phyloP scores from a whole-genome alignment of 257 asterid genomes.

The Forsythia viridissima region DNA sequence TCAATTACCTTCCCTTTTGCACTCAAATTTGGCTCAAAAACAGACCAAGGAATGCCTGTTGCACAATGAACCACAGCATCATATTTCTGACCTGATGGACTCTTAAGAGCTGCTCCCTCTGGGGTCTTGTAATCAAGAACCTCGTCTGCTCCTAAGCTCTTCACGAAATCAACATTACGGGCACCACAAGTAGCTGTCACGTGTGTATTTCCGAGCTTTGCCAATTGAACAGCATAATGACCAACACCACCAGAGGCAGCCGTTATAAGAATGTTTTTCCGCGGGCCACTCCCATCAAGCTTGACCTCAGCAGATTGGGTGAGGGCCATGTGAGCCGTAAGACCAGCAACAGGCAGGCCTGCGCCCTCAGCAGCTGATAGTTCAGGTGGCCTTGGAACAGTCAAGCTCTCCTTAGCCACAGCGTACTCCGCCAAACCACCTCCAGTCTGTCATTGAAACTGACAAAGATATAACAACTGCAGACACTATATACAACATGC shows the following conservation, averaged over 20 bases:
- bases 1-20: conserved; percentile 55
- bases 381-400: conserved; percentile 47
- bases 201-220: conserved; percentile 65
- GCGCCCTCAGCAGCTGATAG: conserved; percentile 64
- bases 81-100: conserved; percentile 65
- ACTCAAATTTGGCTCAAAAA: conserved; percentile 53
- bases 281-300: conserved; percentile 44
- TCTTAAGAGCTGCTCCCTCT: conserved; percentile 58
- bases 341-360: conserved; percentile 60
- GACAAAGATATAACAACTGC: not conserved
- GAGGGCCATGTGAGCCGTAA: conserved; percentile 57
- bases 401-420: conserved; percentile 53
- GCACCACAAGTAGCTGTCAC: conserved; percentile 88
- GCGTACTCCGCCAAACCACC: conserved; percentile 74
- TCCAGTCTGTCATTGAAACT: conserved; percentile 21
- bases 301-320: conserved; percentile 41
- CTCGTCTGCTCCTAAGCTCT: conserved; percentile 75
- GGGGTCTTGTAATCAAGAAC: conserved; percentile 70
- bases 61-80: conserved; percentile 71
- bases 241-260: conserved; percentile 86
- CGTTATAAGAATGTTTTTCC: conserved; percentile 58
- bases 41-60: conserved; percentile 47
- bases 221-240: conserved; percentile 69
- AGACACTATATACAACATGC: not conserved
- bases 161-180: conserved; percentile 59